Evolutionary conservation across 2,329 filamentous ascomycete genomes (phyloP), one percentile per base, ranked within the genome.

Genomic region (Trichoderma hamatum): DNA sequence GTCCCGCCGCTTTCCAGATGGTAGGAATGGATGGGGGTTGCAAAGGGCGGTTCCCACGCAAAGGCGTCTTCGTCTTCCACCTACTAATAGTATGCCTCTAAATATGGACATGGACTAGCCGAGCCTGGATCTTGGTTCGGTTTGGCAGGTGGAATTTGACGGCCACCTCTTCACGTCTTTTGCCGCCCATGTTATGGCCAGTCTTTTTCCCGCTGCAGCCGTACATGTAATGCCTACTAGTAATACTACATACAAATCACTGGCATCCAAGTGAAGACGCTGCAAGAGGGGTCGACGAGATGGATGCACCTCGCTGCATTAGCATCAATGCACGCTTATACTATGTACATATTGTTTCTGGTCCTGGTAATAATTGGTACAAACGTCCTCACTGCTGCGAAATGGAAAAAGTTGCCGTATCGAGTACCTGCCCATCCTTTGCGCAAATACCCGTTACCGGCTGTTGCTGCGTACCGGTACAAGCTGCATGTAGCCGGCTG

Each of bases 141-240:
- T 59, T 51, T 67, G 64, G 64, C 54, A 36, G 64, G 64, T 67
- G 52, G 28, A 59, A 51, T 26, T 51, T 36, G 51, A 32, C 51
- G 54, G 54, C 64, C 9, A 51, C 63, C 28, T 49, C 46, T 49
- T 24, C 13, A 1, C 21, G 3, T 49, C n/a, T 16, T 59, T 21
- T 51, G 54, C 63, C 54, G 61, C 61, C 21, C 30, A 28, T 34
- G 39, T n/a, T n/a, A n/a, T n/a, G n/a, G n/a, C n/a, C n/a, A n/a
- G 26, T 6, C 34, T 36, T 49, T 34, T 49, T 19, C 39, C 64
- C 64, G 62, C 62, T 16, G 51, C 62, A 56, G 43, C 51, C 51
- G 34, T 28, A n/a, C 6, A 19, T 14, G 16, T n/a, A 19, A 5
- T 6, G 7, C 19, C 9, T 43, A n/a, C 16, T 6, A 30, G 6